A percentile compares a stretch with the other conserved stretches of the same genome.
Evolutionary conservation across 2,329 filamentous ascomycete genomes (phyloP).

Genomic region (Alternaria solani): DNA sequence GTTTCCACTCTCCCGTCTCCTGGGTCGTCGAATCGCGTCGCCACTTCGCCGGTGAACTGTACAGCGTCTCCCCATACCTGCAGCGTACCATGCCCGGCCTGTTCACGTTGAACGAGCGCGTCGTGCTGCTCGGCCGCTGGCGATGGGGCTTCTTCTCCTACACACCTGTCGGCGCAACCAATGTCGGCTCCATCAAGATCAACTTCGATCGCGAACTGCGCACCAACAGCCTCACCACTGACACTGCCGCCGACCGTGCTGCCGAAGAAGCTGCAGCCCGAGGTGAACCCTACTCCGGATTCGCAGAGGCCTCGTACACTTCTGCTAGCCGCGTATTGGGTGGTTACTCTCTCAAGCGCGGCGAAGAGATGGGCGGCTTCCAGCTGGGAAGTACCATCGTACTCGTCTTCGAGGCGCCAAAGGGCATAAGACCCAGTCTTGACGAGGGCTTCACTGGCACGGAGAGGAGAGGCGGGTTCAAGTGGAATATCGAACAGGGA

Average conservation of each 20-base stretch:
- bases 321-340: slow-evolving; percentile 78
- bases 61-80: slow-evolving; percentile 92
- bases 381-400: slow-evolving; percentile 95
- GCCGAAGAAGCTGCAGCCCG: slow-evolving; percentile 78
- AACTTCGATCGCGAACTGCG: slow-evolving; percentile 96
- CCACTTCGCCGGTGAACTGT: slow-evolving; percentile 97
- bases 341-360: slow-evolving; percentile 82
- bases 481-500: slow-evolving; percentile 86
- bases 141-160: slow-evolving; percentile 97
- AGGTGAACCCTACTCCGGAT: slow-evolving; percentile 88
- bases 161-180: slow-evolving; percentile 94
- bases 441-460: slow-evolving; percentile 64
- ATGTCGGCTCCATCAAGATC: slow-evolving; percentile 94
- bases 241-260: slow-evolving; percentile 87
- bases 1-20: slow-evolving; percentile 92
- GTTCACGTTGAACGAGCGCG: slow-evolving; percentile 95
- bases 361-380: slow-evolving; percentile 98
- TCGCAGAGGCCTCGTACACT: slow-evolving; percentile 88
- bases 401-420: slow-evolving; percentile 93
- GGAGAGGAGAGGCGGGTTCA: slow-evolving; percentile 74
- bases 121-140: slow-evolving; percentile 93
- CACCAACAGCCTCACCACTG: slow-evolving; percentile 89
- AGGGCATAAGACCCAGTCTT: slow-evolving; percentile 62
- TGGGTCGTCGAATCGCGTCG: slow-evolving; percentile 95
- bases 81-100: slow-evolving; percentile 91